Conservation (phyloP, 2,329 filamentous ascomycete genomes). For the Fusarium subglutinans region DNA sequence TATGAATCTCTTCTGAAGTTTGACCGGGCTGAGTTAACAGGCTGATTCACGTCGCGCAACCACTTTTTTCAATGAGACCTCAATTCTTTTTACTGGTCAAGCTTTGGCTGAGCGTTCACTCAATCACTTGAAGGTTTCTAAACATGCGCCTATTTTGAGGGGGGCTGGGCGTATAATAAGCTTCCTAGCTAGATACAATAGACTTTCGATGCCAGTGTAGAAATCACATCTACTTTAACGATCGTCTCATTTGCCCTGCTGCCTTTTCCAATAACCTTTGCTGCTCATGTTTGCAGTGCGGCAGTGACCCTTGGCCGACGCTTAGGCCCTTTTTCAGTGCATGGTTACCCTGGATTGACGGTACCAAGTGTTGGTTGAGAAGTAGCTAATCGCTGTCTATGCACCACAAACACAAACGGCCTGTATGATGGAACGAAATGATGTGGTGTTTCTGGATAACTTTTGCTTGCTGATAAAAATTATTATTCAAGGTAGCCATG, state of each 20-base stretch:
- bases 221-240: rapidly evolving
- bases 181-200: rapidly evolving
- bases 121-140: rapidly evolving
- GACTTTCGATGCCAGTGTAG: rapidly evolving
- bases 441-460: rapidly evolving
- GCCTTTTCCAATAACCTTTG: not conserved
- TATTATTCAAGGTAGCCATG: not conserved
- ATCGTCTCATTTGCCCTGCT: not conserved
- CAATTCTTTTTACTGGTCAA: not conserved
- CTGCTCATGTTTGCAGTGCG: not conserved
- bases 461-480: rapidly evolving
- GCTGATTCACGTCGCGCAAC: rapidly evolving
- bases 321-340: not conserved
- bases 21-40: rapidly evolving
- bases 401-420: rapidly evolving
- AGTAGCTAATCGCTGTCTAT: not conserved
- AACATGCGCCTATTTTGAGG: not conserved
- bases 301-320: not conserved
- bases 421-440: rapidly evolving
- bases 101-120: too few species aligned
- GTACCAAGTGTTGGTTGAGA: not conserved
- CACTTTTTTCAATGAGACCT: rapidly evolving
- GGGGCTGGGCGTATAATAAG: too few species aligned
- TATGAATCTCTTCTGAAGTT: too few species aligned
- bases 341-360: not conserved